Conservation (phyloP, 805 yeast genomes). For the Myxozyma melibiosi region DNA sequence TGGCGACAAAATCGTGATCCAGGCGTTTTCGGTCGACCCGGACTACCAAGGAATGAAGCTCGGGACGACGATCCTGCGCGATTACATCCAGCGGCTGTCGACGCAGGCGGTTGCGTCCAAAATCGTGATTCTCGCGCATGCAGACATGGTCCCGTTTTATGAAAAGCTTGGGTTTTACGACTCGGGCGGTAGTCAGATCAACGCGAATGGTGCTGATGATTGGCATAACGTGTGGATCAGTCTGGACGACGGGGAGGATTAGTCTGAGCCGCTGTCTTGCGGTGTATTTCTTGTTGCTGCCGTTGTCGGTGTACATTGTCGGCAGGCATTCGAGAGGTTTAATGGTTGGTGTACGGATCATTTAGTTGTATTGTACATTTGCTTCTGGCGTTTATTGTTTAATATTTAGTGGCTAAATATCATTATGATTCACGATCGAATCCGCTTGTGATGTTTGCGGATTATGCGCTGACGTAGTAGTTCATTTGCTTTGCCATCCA, state of each 20-base stretch:
- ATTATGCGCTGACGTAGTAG: slow-evolving; percentile 49
- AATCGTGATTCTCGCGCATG: slow-evolving; percentile 68
- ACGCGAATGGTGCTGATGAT: slow-evolving; percentile 54
- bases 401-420: too few relatives aligned
- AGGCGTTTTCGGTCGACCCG: slow-evolving; percentile 76
- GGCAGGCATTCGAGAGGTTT: too few relatives aligned
- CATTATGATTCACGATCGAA: too few relatives aligned
- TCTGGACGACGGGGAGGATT: not conserved
- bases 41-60: slow-evolving; percentile 76
- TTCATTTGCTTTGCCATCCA: slow-evolving; percentile 78
- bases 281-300: too few relatives aligned
- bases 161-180: slow-evolving; percentile 75
- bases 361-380: not conserved
- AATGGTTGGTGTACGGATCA: not conserved
- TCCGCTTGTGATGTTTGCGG: not conserved
- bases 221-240: slow-evolving; percentile 59
- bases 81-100: slow-evolving; percentile 84
- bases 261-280: too few relatives aligned
- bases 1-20: slow-evolving; percentile 76
- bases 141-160: slow-evolving; percentile 71
- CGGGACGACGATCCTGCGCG: slow-evolving; percentile 81
- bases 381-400: not conserved
- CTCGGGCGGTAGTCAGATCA: slow-evolving; percentile 63
- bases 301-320: too few relatives aligned
- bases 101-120: slow-evolving; percentile 84